Base-by-base conservation (phyloP, 371 early-diverging fungal species). In the Rhizopus sp. region DNA sequence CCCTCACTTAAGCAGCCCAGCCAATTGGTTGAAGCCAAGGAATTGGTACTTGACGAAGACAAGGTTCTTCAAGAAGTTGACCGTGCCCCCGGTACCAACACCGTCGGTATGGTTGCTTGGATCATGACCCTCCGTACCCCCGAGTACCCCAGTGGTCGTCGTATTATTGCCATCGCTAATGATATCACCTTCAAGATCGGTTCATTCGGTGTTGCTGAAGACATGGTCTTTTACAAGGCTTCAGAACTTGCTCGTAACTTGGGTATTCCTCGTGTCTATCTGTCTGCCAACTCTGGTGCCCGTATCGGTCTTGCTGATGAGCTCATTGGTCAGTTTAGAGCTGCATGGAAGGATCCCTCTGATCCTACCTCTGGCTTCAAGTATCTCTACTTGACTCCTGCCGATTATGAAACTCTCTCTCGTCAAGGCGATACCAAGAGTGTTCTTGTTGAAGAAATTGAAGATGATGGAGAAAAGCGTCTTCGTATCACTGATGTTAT, bases 221-320 rank as follows among this genome's bases (percentile, higher is more conserved):
- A 97, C 67, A 70, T 84, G 57, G 82, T 98, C 57, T 99, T 98
- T 79, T 90, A 78, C 75, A 88, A 88, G 72, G 97, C 96, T 9
- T 92, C 97, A 15, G 88, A 93, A 76, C 76, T 88, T 49, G 97
- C 98, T 4, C 88, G 96, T 50, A 50, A 80, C 53, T 73, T 88
- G 51, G 95, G 97, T 58, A 73, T 95, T 34, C 99, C 99, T 35
- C 92, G 98, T 62, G 78, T 99, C 31, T 99, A 97, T 84, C 77
- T 99, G 53, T 94, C 96, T 42, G 98, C 98, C 62, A 99, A 99
- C 87, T 96, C 97, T 55, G 99, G 99, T 61, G 99, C 99, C n/a
- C 92, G 99, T 63, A 97, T 99, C 59, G 99, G 99, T 38, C 85
- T 99, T 42, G 96, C 96, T 42, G 94, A 93, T 58, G 95, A 96